These are phyloP conservation scores for Hypoxylon sp. DNA, from an alignment of 2,329 filamentous ascomycete genomes.

Conservation along the genomic window DNA sequence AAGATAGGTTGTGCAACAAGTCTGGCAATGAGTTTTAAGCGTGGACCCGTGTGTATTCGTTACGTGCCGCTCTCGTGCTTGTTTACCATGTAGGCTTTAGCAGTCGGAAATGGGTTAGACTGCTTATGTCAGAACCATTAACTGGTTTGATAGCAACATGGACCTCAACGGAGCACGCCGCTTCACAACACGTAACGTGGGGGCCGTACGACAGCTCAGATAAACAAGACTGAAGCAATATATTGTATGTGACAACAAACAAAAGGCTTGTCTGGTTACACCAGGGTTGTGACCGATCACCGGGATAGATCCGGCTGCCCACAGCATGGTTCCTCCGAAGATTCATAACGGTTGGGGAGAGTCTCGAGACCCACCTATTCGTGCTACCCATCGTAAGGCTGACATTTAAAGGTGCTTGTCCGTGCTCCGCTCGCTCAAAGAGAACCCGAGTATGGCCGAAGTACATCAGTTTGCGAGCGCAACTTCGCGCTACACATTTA, in stretches of 20 bases:
- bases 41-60: conserved; percentile 14
- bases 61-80: conserved; percentile 11
- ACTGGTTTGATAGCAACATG: conserved; percentile 13
- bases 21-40: conserved; percentile 8
- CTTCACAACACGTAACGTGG: conserved; percentile 19
- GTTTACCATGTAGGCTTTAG: conserved; percentile 16
- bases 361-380: conserved; percentile 12
- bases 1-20: conserved; percentile 17
- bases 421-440: conserved; percentile 18
- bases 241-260: conserved; percentile 19
- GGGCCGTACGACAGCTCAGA: conserved; percentile 6
- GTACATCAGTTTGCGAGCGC: conserved; percentile 22
- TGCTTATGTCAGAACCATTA: conserved; percentile 35
- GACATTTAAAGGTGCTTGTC: conserved; percentile 19
- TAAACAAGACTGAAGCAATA: conserved; percentile 14
- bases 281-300: conserved; percentile 24
- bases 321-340: conserved; percentile 22
- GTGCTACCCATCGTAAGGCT: conserved; percentile 44
- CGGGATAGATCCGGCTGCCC: conserved; percentile 29
- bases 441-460: conserved; percentile 39
- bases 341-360: conserved; percentile 27
- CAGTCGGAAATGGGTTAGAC: conserved; percentile 10
- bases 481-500: conserved; percentile 23
- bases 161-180: conserved; percentile 9
- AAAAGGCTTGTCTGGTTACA: conserved; percentile 25